Percentiles rank a stretch among this genome's conserved stretches.
Conservation (phyloP, 2,329 filamentous ascomycete species). For the Claviceps purpurea region DNA sequence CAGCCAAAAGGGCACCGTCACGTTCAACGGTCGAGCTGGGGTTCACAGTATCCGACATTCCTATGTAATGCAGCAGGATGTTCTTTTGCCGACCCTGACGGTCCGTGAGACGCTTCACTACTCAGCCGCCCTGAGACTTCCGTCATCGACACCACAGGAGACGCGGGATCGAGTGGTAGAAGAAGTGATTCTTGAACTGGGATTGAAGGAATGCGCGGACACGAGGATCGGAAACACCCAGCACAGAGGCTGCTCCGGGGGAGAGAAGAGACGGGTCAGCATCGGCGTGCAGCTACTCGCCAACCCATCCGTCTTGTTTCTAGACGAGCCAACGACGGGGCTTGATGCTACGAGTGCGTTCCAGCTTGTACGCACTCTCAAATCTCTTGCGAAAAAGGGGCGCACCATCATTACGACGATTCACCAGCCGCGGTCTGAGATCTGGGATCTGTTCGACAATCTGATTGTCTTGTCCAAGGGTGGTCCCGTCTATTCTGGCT, state of each 20-base stretch:
- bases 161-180: constrained; percentile 55
- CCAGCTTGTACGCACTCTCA: constrained; percentile 58
- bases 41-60: constrained; percentile 44
- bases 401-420: constrained; percentile 62
- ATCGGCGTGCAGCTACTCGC: constrained; percentile 69
- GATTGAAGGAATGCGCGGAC: constrained; percentile 63
- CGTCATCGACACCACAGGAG: constrained; percentile 42
- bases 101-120: constrained; percentile 64
- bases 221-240: constrained; percentile 59
- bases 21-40: constrained; percentile 46
- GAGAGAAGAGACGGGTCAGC: constrained; percentile 63
- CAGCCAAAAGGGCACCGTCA: constrained; percentile 37
- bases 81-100: constrained; percentile 58
- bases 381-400: constrained; percentile 52
- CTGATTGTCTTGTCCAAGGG: constrained; percentile 56
- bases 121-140: constrained; percentile 57
- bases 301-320: constrained; percentile 64
- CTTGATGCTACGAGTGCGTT: constrained; percentile 66
- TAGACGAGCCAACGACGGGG: constrained; percentile 69
- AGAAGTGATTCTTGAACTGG: constrained; percentile 62
- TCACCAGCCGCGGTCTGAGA: constrained; percentile 66
- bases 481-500: constrained; percentile 54
- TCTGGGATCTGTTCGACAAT: constrained; percentile 65
- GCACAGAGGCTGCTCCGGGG: constrained; percentile 65
- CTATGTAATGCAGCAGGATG: constrained; percentile 67